Percentiles rank a stretch among this genome's conserved stretches.
Conservation (phyloP, 371 early-diverging fungal genomes). For the Rhizopus delemar region DNA sequence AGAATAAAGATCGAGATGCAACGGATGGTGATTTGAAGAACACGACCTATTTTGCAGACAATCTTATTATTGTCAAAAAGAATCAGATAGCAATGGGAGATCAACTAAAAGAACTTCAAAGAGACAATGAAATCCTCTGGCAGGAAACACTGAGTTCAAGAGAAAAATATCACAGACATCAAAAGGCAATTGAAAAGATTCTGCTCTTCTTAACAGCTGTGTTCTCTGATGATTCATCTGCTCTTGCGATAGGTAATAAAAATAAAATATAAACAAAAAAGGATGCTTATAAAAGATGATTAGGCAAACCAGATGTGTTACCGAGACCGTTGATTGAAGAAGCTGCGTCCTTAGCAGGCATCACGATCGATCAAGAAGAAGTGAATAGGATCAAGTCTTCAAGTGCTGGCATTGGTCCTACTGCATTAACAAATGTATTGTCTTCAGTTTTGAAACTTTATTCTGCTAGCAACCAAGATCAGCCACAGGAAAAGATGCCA, state of each 20-base stretch:
- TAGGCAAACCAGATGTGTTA: neutral
- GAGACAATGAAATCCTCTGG: slow-evolving; percentile 87
- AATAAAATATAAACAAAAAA: no score
- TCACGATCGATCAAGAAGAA: slow-evolving; percentile 17
- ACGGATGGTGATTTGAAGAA: slow-evolving; percentile 36
- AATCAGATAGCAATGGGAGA: slow-evolving; percentile 81
- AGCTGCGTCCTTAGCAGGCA: slow-evolving; percentile 35
- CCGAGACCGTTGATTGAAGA: slow-evolving; percentile 41
- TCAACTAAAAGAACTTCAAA: slow-evolving; percentile 80
- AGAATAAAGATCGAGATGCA: slow-evolving; percentile 45
- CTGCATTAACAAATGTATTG: slow-evolving; percentile 23
- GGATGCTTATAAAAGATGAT: no score
- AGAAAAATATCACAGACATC: slow-evolving; percentile 78
- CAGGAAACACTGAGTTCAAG: slow-evolving; percentile 71
- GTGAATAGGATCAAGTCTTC: slow-evolving; percentile 4
- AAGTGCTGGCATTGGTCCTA: slow-evolving; percentile 7
- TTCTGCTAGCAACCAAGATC: slow-evolving; percentile 5
- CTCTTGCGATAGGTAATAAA: neutral
- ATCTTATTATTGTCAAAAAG: slow-evolving; percentile 79
- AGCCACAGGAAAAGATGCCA: neutral
- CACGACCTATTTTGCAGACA: slow-evolving; percentile 59
- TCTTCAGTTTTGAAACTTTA: slow-evolving; percentile 23
- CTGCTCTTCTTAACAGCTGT: slow-evolving; percentile 72
- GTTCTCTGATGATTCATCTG: slow-evolving; percentile 36
- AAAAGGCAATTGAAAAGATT: slow-evolving; percentile 88